Conservation (phyloP, 2,329 filamentous ascomycete genomes). For the Penicillium sclerotiorum region DNA sequence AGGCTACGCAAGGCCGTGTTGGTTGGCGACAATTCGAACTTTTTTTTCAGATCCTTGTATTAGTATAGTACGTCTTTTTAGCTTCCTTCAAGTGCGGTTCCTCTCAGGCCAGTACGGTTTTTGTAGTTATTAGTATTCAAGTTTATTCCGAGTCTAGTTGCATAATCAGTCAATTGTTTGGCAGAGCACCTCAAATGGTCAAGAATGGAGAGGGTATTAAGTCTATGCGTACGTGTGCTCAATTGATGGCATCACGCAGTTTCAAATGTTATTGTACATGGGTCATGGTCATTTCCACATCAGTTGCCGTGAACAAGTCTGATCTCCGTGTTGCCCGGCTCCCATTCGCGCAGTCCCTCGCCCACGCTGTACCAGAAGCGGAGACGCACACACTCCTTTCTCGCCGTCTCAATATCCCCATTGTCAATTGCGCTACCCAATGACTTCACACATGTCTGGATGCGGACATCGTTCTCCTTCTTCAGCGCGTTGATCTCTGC, state of each 20-base stretch:
- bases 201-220: not conserved
- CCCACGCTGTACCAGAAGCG: slow-evolving; percentile 90
- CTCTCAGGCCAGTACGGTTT: too few relatives aligned
- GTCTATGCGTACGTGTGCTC: not conserved
- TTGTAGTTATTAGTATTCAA: too few relatives aligned
- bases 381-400: slow-evolving; percentile 72
- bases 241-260: too few relatives aligned
- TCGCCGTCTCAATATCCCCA: slow-evolving; percentile 68
- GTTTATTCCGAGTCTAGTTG: too few relatives aligned
- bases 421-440: slow-evolving; percentile 67
- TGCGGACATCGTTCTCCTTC: slow-evolving; percentile 67
- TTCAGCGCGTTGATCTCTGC: slow-evolving; percentile 67
- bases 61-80: too few relatives aligned
- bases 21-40: too few relatives aligned
- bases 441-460: slow-evolving; percentile 62
- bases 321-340: slow-evolving; percentile 67
- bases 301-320: slow-evolving; percentile 56
- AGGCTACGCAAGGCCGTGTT: too few relatives aligned
- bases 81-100: too few relatives aligned
- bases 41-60: too few relatives aligned
- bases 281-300: slow-evolving; percentile 15
- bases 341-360: slow-evolving; percentile 80
- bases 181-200: too few relatives aligned
- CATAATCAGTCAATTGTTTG: too few relatives aligned
- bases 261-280: too few relatives aligned